Conservation (phyloP, 768 basidiomycete species). For the Hemileccinum rubropunctum region DNA sequence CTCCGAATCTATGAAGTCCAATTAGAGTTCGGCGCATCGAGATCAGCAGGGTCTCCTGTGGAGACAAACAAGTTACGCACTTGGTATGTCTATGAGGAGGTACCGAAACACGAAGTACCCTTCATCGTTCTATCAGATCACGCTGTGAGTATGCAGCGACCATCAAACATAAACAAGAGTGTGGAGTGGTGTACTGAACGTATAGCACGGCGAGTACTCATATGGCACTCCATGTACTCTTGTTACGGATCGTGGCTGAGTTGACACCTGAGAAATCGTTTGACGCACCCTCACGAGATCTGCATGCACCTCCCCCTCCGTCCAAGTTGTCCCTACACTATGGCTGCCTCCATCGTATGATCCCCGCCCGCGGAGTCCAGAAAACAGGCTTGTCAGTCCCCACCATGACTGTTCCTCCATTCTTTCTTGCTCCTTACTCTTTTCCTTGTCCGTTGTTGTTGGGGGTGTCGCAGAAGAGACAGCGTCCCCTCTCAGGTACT, state of each 20-base stretch:
- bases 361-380: slow-evolving; percentile 51
- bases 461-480: slow-evolving; percentile 37
- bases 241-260: not conserved
- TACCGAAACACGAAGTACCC: slow-evolving; percentile 80
- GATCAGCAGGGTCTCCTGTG: not conserved
- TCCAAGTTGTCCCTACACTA: slow-evolving; percentile 47
- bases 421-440: slow-evolving; percentile 28
- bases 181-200: not conserved
- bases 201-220: slow-evolving; percentile 1
- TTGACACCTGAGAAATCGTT: slow-evolving; percentile 4
- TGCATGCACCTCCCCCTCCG: slow-evolving; percentile 80
- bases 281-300: slow-evolving; percentile 66
- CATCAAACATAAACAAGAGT: slow-evolving; percentile 3
- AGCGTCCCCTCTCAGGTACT: slow-evolving; percentile 68
- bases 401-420: slow-evolving; percentile 40
- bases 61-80: slow-evolving; percentile 44
- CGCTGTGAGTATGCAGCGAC: slow-evolving; percentile 7
- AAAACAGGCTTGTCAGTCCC: slow-evolving; percentile 66
- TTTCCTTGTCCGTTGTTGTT: slow-evolving; percentile 26
- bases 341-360: slow-evolving; percentile 28
- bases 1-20: slow-evolving; percentile 50
- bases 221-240: not conserved
- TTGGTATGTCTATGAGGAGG: slow-evolving; percentile 75
- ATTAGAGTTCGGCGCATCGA: slow-evolving; percentile 8
- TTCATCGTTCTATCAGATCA: slow-evolving; percentile 55